Evolutionary conservation across 2,329 filamentous ascomycete species (phyloP).

Genomic region (Pyrenophora graminea): DNA sequence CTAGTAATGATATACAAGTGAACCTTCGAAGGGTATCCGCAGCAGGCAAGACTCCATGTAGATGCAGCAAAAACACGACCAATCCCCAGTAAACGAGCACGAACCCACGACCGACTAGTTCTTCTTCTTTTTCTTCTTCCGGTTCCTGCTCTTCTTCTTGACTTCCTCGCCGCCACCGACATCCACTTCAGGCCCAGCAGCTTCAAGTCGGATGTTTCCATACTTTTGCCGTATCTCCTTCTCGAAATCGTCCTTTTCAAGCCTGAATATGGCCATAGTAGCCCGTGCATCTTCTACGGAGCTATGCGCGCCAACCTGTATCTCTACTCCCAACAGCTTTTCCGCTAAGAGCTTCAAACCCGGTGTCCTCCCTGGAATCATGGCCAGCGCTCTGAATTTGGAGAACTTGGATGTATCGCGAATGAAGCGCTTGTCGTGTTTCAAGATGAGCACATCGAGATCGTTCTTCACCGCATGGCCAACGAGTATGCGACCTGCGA

Average conservation of each 20-base stretch:
- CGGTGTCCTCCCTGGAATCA: conserved; percentile 65
- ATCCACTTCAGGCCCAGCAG: conserved; percentile 25
- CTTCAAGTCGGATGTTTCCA: conserved; percentile 33
- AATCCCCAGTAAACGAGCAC: not conserved
- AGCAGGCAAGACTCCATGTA: conserved; percentile 24
- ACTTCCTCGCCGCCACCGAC: conserved; percentile 25
- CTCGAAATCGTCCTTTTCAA: conserved; percentile 84
- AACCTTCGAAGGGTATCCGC: conserved; percentile 24
- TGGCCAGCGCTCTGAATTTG: conserved; percentile 71
- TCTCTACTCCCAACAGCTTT: conserved; percentile 61
- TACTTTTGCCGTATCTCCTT: conserved; percentile 73
- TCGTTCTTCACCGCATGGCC: conserved; percentile 85
- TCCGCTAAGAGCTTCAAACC: conserved; percentile 64
- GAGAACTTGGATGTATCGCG: conserved; percentile 82
- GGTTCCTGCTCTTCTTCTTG: conserved; percentile 42
- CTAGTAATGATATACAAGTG: not conserved
- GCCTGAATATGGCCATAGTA: conserved; percentile 85
- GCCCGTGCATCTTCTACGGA: conserved; percentile 79
- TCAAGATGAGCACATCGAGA: conserved; percentile 72
- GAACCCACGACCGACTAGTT: conserved; percentile 10
- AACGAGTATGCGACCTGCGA: conserved; percentile 74
- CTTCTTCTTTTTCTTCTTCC: conserved; percentile 47
- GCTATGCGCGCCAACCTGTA: conserved; percentile 64
- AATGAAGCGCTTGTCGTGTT: conserved; percentile 76
- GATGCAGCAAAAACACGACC: conserved; percentile 15